Conservation (phyloP, 208 protist genomes). For the Trypanosoma cruzi region DNA sequence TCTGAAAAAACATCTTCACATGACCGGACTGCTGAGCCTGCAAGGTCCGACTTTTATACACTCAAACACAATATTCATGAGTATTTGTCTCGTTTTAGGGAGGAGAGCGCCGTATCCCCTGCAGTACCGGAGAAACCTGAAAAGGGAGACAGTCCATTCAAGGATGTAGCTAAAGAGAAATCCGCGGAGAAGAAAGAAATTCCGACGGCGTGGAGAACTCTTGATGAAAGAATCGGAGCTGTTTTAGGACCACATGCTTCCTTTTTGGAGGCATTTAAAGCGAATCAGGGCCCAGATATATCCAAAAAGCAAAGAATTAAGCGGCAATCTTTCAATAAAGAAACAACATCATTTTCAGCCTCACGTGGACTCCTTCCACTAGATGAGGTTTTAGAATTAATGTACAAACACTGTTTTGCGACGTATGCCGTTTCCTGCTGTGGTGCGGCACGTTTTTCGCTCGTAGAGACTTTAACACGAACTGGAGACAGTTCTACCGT, state of each 20-base stretch:
- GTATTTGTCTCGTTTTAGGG: conserved; percentile 33
- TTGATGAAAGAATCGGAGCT: conserved; percentile 44
- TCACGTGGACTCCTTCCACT: conserved; percentile 60
- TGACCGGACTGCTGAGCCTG: background rate
- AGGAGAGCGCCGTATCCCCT: background rate
- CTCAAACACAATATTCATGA: conserved; percentile 72
- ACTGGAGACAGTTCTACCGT: background rate
- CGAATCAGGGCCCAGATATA: background rate
- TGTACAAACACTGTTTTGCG: conserved; percentile 71
- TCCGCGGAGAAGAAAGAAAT: conserved; percentile 1
- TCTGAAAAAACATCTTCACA: background rate
- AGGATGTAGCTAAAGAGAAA: background rate
- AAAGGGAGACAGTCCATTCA: background rate
- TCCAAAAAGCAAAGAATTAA: conserved; percentile 1
- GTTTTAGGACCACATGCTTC: conserved; percentile 50
- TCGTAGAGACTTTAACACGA: conserved; percentile 39
- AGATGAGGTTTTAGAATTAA: conserved; percentile 48
- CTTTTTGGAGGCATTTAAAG: conserved; percentile 46
- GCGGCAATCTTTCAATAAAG: conserved; percentile 19
- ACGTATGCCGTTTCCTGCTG: conserved; percentile 81
- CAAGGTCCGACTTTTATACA: background rate
- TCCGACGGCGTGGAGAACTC: conserved; percentile 40
- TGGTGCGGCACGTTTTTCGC: conserved; percentile 59
- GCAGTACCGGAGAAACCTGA: background rate
- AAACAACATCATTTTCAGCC: conserved; percentile 38